Evolutionary conservation across 331 rosid species (phyloP), one percentile per base, ranked within the genome.

Genomic region (Rosa hybrid): DNA sequence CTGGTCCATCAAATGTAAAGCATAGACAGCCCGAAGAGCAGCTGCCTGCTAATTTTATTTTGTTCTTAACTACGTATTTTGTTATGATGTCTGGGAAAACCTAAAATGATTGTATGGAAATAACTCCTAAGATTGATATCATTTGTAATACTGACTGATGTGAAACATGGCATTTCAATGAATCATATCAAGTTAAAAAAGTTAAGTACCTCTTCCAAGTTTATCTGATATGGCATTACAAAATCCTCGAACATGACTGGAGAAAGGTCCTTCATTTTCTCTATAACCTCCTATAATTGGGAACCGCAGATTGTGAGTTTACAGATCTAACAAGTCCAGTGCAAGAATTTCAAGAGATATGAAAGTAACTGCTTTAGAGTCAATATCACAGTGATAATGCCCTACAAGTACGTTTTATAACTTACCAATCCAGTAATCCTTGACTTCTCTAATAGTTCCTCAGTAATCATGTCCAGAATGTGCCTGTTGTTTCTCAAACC

Each of bases 391-490:
- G 73, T 30, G 73, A 74, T 48, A 27, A 42, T 64, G 6, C 75
- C 81, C 80, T 4, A 27, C 68, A 77, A 11, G 59, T 30, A 46
- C 12, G 76, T 64, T 73, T 63, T 48, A 79, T 73, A 62, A 69
- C 88, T 39, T 91, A 95, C 98, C 88, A 93, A 81, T 83, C 99
- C 99, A 59, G 99, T 95, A 73, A 95, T 85, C 86, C 98, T 93
- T 23, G 99, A 93, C 72, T 83, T 95, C 84, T 90, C 92, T 84
- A 95, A 56, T 68, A 95, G 91, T 80, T 93, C 96, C 73, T 81
- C 79, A 8, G 92, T 84, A 79, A 93, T 79, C 89, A 91, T 27
- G 85, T 95, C 97, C 83, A 95, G 71, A 81, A 93, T 93, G 78
- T 93, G 97, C 86, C 88, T 86, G 80, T 95, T 93, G 27, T 89